phyloP scores from a whole-genome alignment of 108 stramenopile species.

The Cyclotella distinguenda region DNA sequence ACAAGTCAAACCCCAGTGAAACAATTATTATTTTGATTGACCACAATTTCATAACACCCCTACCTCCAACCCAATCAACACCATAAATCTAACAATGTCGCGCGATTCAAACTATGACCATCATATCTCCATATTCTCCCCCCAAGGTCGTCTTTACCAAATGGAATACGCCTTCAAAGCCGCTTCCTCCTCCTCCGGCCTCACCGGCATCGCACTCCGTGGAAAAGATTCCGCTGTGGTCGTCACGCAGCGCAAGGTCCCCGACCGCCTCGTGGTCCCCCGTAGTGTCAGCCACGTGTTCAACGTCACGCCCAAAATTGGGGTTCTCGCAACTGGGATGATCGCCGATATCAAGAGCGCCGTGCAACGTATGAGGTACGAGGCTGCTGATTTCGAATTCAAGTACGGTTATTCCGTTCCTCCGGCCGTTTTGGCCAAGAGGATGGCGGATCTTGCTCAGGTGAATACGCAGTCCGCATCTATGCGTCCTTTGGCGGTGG shows the following conservation, averaged over 20 bases:
- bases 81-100: constrained; percentile 15
- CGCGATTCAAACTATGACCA: constrained; percentile 88
- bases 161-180: constrained; percentile 99
- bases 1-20: no score
- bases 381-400: constrained; percentile 93
- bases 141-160: constrained; percentile 98
- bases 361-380: constrained; percentile 91
- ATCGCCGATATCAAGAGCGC: constrained; percentile 83
- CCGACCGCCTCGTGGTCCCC: constrained; percentile 93
- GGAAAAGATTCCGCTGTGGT: constrained; percentile 87
- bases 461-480: constrained; percentile 96
- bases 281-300: constrained; percentile 87
- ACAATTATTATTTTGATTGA: no score
- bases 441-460: constrained; percentile 98
- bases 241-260: constrained; percentile 98
- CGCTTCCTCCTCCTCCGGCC: constrained; percentile 82
- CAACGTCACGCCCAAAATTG: constrained; percentile 83
- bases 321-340: constrained; percentile 93
- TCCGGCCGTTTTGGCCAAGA: constrained; percentile 83
- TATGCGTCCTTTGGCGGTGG: constrained; percentile 90
- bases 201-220: constrained; percentile 94
- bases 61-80: background rate
- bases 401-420: constrained; percentile 96
- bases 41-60: no score
- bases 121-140: constrained; percentile 98